Conservation (phyloP, 1,139 yeast genomes). For the Pichia sp. region DNA sequence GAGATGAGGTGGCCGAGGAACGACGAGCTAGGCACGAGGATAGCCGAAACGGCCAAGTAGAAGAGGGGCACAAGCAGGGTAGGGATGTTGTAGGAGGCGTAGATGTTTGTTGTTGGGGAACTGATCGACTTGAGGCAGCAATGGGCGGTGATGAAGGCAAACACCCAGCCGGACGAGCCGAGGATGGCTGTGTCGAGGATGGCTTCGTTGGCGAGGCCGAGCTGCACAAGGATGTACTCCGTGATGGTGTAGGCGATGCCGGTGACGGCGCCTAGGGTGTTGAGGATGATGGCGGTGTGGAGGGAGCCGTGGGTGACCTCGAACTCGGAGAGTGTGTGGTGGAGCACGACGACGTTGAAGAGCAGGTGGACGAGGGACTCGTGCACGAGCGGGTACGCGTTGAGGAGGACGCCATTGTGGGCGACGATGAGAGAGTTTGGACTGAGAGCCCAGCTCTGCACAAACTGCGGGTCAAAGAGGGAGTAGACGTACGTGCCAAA, state of each 20-base stretch:
- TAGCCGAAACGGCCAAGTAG: constrained; percentile 45
- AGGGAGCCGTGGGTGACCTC: constrained; percentile 82
- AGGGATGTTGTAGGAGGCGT: constrained; percentile 41
- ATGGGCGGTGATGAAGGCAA: constrained; percentile 62
- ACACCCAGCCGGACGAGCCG: constrained; percentile 75
- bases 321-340: constrained; percentile 61
- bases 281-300: constrained; percentile 77
- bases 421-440: constrained; percentile 52
- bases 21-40: constrained; percentile 57
- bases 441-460: constrained; percentile 37
- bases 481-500: constrained; percentile 39
- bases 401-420: constrained; percentile 57
- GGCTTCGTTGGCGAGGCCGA: not conserved
- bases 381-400: constrained; percentile 76
- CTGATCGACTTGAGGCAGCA: constrained; percentile 55
- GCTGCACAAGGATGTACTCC: constrained; percentile 40
- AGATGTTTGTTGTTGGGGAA: constrained; percentile 41
- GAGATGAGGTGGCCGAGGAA: constrained; percentile 69
- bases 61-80: constrained; percentile 59
- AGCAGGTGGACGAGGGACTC: constrained; percentile 56
- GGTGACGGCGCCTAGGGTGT: constrained; percentile 64
- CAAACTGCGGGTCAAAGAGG: constrained; percentile 32
- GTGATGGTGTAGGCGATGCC: constrained; percentile 63
- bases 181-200: constrained; percentile 53
- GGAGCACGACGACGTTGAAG: constrained; percentile 56